Conservation (phyloP, 2,329 filamentous ascomycete genomes). For the Nothomitra cinnamomea region DNA sequence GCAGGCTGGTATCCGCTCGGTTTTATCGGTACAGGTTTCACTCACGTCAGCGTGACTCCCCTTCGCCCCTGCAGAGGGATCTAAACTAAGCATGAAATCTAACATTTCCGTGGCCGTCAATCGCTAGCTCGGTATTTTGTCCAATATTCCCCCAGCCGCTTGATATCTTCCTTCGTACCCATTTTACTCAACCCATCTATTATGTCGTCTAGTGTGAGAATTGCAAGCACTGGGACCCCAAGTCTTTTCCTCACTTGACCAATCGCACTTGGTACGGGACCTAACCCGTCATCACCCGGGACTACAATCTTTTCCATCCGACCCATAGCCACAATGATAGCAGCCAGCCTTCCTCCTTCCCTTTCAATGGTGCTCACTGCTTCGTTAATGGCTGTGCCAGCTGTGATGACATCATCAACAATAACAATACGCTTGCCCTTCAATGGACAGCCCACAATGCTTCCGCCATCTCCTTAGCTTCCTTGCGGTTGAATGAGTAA, state of each 20-base stretch:
- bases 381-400: constrained; percentile 84
- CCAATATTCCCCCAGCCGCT: constrained; percentile 5
- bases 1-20: no score
- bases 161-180: constrained; percentile 1
- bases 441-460: constrained; percentile 74
- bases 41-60: neutral
- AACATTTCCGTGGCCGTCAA: neutral
- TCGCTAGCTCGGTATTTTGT: constrained; percentile 3
- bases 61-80: neutral
- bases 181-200: constrained; percentile 4
- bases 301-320: constrained; percentile 59
- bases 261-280: constrained; percentile 61
- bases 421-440: constrained; percentile 77
- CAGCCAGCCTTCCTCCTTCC: constrained; percentile 70
- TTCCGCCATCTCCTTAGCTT: constrained; percentile 88
- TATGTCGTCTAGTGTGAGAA: constrained; percentile 73
- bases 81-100: neutral
- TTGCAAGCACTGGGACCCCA: constrained; percentile 65
- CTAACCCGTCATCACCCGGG: constrained; percentile 38
- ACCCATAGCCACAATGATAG: constrained; percentile 78
- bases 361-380: constrained; percentile 76
- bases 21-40: no score
- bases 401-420: constrained; percentile 92
- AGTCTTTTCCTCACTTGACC: constrained; percentile 73
- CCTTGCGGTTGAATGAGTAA: constrained; percentile 88